Conservation (phyloP, 2,329 filamentous ascomycete genomes). For the Penicillium sp. region DNA sequence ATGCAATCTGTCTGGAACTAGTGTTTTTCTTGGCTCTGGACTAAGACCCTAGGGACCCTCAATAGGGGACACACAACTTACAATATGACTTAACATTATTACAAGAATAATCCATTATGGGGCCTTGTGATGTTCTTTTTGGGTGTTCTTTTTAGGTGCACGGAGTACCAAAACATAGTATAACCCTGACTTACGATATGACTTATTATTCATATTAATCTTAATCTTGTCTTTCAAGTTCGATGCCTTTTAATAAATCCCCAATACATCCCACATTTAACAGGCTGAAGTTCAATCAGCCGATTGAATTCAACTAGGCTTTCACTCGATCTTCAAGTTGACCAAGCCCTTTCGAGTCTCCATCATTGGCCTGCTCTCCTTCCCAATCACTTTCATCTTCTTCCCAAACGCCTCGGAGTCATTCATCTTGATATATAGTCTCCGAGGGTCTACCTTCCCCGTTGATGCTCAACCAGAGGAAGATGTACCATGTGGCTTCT, state of each 20-base stretch:
- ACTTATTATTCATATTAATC: no score
- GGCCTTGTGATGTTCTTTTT: no score
- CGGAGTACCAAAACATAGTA: no score
- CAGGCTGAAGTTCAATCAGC: fast-evolving
- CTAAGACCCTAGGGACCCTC: no score
- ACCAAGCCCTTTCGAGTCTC: background rate
- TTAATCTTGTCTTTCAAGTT: background rate
- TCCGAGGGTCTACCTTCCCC: slow-evolving; percentile 17
- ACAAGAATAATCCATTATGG: no score
- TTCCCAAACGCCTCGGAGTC: background rate
- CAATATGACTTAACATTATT: no score
- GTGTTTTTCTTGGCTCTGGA: no score
- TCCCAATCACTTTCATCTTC: background rate
- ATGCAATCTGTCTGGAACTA: no score
- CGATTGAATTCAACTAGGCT: background rate
- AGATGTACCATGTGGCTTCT: slow-evolving; percentile 12
- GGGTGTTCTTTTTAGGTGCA: no score
- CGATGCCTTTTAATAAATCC: background rate
- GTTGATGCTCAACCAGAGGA: slow-evolving; percentile 20
- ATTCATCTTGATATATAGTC: slow-evolving; percentile 20
- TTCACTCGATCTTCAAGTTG: background rate
- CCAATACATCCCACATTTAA: background rate
- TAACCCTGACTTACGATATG: no score
- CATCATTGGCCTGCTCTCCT: background rate
- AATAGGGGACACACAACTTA: no score